Conservation (phyloP, 345 rosid species). For the Syzygium aromaticum region DNA sequence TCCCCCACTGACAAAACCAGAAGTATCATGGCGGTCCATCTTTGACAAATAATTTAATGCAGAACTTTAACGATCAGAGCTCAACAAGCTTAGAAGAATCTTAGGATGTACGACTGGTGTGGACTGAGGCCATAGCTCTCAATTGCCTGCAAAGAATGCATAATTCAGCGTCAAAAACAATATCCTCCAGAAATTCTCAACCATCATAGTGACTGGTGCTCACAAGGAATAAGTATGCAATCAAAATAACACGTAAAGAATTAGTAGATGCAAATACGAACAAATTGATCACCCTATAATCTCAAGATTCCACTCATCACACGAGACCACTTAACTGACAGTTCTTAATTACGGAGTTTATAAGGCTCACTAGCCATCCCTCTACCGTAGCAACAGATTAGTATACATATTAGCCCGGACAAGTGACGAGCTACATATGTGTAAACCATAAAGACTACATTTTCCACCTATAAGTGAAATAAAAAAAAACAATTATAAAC, state of each 20-base stretch:
- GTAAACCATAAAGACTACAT: background rate
- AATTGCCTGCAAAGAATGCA: conserved; percentile 42
- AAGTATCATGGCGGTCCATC: conserved; percentile 85
- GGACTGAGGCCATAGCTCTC: conserved; percentile 11
- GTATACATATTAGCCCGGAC: background rate
- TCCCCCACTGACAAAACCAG: conserved; percentile 99
- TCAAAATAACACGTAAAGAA: background rate
- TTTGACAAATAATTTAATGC: conserved; percentile 14
- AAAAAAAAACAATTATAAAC: background rate
- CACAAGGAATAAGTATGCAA: background rate
- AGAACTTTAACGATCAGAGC: conserved; percentile 18
- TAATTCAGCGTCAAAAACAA: background rate
- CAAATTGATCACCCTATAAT: background rate
- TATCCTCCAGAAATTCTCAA: background rate
- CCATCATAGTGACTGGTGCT: background rate
- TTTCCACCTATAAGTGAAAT: background rate
- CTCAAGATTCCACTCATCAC: background rate
- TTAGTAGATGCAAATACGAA: background rate
- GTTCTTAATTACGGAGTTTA: background rate
- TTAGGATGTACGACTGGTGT: conserved; percentile 11
- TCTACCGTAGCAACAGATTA: background rate
- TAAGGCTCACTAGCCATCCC: background rate
- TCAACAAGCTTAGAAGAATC: conserved; percentile 5
- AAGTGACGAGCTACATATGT: background rate
- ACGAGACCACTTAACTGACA: background rate